Conservation (phyloP, 345 rosid genomes). For the Microcos paniculata region DNA sequence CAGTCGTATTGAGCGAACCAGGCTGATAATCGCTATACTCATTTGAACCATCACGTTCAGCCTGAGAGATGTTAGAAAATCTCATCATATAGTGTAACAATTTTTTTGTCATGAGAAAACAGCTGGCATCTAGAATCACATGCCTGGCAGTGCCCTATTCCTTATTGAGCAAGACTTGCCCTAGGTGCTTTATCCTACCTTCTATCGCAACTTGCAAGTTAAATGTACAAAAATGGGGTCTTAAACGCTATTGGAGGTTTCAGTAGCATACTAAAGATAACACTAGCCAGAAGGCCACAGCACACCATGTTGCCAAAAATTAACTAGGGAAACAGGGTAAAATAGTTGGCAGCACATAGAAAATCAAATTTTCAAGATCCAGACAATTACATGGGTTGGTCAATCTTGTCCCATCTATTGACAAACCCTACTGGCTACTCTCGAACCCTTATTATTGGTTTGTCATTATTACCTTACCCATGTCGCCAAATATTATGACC, state of each 20-base stretch:
- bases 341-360: not conserved
- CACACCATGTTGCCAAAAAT: not conserved
- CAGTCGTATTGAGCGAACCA: conserved; percentile 71
- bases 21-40: conserved; percentile 76
- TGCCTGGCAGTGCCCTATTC: not conserved
- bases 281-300: not conserved
- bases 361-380: not conserved
- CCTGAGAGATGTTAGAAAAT: conserved; percentile 40
- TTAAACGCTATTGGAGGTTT: not conserved
- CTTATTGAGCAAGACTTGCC: not conserved
- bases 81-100: not conserved
- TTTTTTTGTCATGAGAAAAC: not conserved
- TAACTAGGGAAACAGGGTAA: not conserved
- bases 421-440: not conserved
- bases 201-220: not conserved
- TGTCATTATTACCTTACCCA: conserved; percentile 65
- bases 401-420: not conserved
- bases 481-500: conserved; percentile 81
- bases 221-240: not conserved
- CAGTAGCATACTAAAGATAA: not conserved
- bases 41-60: conserved; percentile 78
- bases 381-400: not conserved
- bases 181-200: not conserved
- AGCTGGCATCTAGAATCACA: not conserved
- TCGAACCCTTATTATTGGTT: not conserved